A percentile compares a stretch with the other conserved stretches of the same genome.
These are phyloP conservation scores for Suaeda aralocaspica DNA, from an alignment of 148 eudicot genomes.

Conservation along the genomic window DNA sequence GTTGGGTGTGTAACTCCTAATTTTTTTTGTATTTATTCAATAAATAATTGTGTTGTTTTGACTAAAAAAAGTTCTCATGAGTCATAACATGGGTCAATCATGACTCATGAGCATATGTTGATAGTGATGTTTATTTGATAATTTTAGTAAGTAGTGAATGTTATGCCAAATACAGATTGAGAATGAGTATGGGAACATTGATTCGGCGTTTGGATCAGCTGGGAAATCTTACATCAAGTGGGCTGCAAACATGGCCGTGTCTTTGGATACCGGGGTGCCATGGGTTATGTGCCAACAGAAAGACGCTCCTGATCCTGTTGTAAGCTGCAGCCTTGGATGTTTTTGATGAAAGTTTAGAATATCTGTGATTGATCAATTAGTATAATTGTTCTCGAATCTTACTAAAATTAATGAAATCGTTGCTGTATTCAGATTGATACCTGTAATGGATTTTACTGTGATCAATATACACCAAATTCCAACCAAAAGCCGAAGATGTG, in stretches of 20 bases:
- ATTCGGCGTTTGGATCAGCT: slow-evolving; percentile 48
- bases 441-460: slow-evolving; percentile 96
- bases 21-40: not conserved
- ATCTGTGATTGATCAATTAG: not conserved
- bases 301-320: slow-evolving; percentile 87
- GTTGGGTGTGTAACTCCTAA: slow-evolving; percentile 10
- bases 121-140: not conserved
- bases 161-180: slow-evolving; percentile 53
- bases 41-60: slow-evolving; percentile 14
- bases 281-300: slow-evolving; percentile 96
- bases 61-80: slow-evolving; percentile 6
- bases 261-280: slow-evolving; percentile 88
- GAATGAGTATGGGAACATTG: slow-evolving; percentile 87
- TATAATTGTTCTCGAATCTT: not conserved
- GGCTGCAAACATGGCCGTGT: slow-evolving; percentile 93
- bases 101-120: not conserved
- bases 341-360: not conserved
- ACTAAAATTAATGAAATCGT: not conserved
- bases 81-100: slow-evolving; percentile 14
- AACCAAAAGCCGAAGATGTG: slow-evolving; percentile 76
- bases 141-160: not conserved
- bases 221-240: slow-evolving; percentile 72
- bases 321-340: slow-evolving; percentile 29
- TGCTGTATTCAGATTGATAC: slow-evolving; percentile 64
- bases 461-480: slow-evolving; percentile 81